Evolutionary conservation across 352 stramenopile species (phyloP).

Genomic region (Phytophthora sojae): DNA sequence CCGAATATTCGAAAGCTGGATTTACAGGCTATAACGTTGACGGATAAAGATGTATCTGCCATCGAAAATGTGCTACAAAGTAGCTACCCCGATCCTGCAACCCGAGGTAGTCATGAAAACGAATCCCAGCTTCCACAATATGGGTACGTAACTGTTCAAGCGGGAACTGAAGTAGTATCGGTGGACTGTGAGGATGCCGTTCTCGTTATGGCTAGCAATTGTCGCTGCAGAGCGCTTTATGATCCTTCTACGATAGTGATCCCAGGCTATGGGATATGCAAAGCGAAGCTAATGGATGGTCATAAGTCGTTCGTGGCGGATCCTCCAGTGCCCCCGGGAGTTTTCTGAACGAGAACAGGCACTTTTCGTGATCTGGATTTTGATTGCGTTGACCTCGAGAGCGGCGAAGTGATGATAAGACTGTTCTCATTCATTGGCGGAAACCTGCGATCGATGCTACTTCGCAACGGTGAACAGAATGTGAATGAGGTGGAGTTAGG

Average conservation of each 20-base stretch:
- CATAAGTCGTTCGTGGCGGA: not conserved
- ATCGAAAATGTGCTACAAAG: not conserved
- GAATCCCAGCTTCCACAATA: not conserved
- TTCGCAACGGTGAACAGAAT: not conserved
- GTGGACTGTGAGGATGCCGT: not conserved
- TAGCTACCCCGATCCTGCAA: not conserved
- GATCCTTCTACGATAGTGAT: not conserved
- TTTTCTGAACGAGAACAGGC: not conserved
- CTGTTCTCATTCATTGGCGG: slow-evolving; percentile 9
- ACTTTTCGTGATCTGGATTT: slow-evolving; percentile 1
- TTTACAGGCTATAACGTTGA: not conserved
- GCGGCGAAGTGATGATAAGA: not conserved
- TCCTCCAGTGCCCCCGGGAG: not conserved
- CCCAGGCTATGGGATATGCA: not conserved
- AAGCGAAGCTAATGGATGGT: not conserved
- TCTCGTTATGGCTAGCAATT: not conserved
- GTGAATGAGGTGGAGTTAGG: not conserved
- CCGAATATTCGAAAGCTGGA: not conserved
- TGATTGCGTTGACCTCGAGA: slow-evolving; percentile 21
- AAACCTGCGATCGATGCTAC: slow-evolving; percentile 12
- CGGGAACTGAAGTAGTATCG: not conserved
- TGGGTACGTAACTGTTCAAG: not conserved
- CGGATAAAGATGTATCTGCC: not conserved
- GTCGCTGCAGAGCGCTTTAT: not conserved
- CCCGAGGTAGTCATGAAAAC: not conserved